These are phyloP conservation scores for Astragalus membranaceus DNA, from an alignment of 306 rosid genomes.

Conservation along the genomic window DNA sequence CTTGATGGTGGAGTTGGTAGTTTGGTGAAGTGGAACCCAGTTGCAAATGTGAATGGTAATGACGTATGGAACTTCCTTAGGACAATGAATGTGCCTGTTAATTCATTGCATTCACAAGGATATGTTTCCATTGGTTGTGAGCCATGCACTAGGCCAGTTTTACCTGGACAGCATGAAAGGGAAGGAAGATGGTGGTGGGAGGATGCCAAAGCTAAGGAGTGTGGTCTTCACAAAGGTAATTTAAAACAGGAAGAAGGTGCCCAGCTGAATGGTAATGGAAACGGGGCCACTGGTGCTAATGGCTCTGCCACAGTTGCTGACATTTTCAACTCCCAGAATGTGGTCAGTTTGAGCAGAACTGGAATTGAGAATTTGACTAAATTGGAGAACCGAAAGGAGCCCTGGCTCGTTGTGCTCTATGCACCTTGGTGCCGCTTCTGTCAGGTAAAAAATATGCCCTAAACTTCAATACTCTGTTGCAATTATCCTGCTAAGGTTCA, in stretches of 20 bases:
- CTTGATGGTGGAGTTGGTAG: conserved; percentile 81
- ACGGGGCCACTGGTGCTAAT: conserved; percentile 30
- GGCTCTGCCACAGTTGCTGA: conserved; percentile 43
- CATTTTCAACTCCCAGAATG: conserved; percentile 53
- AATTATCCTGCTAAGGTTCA: not conserved
- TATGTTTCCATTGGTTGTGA: conserved; percentile 93
- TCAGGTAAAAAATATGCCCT: conserved; percentile 42
- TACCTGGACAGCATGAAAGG: conserved; percentile 97
- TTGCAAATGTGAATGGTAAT: conserved; percentile 65
- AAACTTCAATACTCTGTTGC: not conserved
- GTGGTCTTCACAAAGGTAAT: conserved; percentile 98
- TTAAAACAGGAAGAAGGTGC: conserved; percentile 51
- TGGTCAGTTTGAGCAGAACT: conserved; percentile 61
- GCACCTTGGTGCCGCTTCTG: conserved; percentile 99
- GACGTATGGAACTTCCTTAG: conserved; percentile 85
- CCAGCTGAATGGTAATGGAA: conserved; percentile 44
- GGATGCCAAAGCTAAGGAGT: conserved; percentile 95
- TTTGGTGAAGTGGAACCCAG: conserved; percentile 96
- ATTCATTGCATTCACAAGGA: conserved; percentile 76
- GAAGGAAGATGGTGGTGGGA: conserved; percentile 99
- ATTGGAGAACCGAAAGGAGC: conserved; percentile 62
- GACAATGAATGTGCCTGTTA: conserved; percentile 89
- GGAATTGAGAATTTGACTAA: conserved; percentile 81
- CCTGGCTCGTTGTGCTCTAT: conserved; percentile 90
- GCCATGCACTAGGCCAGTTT: conserved; percentile 96